Evolutionary conservation across 2,329 filamentous ascomycete genomes (phyloP), one percentile per base, ranked within the genome.

Genomic region (Graphilbum sp.): DNA sequence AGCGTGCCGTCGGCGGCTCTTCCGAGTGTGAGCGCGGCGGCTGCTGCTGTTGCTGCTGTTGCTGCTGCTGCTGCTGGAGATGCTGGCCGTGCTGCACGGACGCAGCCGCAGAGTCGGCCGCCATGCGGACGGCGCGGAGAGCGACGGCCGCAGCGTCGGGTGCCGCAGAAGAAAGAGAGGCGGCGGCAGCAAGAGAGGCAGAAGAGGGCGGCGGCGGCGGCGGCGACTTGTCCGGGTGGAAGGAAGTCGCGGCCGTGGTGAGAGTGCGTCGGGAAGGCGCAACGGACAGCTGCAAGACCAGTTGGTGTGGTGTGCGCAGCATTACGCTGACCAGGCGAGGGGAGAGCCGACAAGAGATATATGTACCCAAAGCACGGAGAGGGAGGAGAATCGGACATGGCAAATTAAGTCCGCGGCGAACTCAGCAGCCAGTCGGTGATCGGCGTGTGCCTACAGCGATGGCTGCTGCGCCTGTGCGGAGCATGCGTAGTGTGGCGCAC

Each of bases 201-300:
- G 32, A 19, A 2, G 37, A 32, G 13, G 12, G 12, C 13, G 32
- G 32, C 12, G 19, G 30, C n/a, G 25, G 32, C 21, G 27, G 40
- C 12, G 39, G 39, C 8, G 43, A 16, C 29, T 43, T 42, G 31
- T 42, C 39, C 29, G 37, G 34, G 34, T 31, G 18, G 32, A 38
- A 45, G 3, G 43, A 38, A 6, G 43, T 31, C 35, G 42, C 44
- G 18, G 41, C 44, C 18, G 44, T 43, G 30, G 44, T 40, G 34
- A 47, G 34, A 16, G 38, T 41, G 32, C 45, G 44, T 43, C 46
- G 38, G 21, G 42, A 37, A n/a, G 45, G 44, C 40, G 42, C 44
- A 33, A 47, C 44, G 36, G 44, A 44, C 36, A 46, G 44, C 45
- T 47, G 46, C 40, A 45, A 29, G 36, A 40, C 38, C 36, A 42